Conservation (phyloP, 164 flowering plant genomes). For the Macadamia integrifolia region DNA sequence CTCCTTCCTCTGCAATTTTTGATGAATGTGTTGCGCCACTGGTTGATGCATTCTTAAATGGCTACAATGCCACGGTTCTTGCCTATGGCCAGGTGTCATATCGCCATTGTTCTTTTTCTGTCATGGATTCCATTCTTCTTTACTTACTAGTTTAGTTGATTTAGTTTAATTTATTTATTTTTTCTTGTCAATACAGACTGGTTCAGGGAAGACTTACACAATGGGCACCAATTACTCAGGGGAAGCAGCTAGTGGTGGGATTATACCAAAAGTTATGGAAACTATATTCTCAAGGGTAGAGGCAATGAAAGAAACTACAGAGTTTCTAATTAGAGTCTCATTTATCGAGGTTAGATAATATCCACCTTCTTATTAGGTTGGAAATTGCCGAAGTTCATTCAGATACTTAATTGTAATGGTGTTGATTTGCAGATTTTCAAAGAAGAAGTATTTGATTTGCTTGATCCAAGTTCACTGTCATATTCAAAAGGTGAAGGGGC, state of each 20-base stretch:
- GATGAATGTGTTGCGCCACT: constrained; percentile 79
- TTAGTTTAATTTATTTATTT: background rate
- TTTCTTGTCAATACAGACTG: constrained; percentile 51
- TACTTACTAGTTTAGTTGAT: background rate
- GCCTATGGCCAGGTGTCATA: constrained; percentile 91
- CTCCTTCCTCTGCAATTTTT: constrained; percentile 38
- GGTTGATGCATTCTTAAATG: constrained; percentile 76
- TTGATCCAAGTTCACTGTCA: constrained; percentile 40
- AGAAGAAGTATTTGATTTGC: constrained; percentile 90
- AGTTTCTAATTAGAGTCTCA: constrained; percentile 77
- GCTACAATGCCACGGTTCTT: constrained; percentile 93
- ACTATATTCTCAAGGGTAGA: constrained; percentile 57
- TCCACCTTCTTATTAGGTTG: background rate
- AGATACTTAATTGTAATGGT: constrained; percentile 1
- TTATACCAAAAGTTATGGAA: constrained; percentile 86
- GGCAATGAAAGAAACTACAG: constrained; percentile 39
- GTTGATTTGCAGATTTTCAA: constrained; percentile 66
- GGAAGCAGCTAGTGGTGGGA: constrained; percentile 49
- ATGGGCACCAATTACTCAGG: constrained; percentile 93
- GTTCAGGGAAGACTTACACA: constrained; percentile 95
- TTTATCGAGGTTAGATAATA: constrained; percentile 74
- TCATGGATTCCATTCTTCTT: background rate
- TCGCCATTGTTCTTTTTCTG: background rate
- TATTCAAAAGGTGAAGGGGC: constrained; percentile 40
- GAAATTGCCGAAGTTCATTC: background rate